Percentiles rank a stretch among this genome's conserved stretches.
These are phyloP conservation scores for Camellia granthamiana DNA, from an alignment of 148 eudicot genomes.

Conservation along the genomic window DNA sequence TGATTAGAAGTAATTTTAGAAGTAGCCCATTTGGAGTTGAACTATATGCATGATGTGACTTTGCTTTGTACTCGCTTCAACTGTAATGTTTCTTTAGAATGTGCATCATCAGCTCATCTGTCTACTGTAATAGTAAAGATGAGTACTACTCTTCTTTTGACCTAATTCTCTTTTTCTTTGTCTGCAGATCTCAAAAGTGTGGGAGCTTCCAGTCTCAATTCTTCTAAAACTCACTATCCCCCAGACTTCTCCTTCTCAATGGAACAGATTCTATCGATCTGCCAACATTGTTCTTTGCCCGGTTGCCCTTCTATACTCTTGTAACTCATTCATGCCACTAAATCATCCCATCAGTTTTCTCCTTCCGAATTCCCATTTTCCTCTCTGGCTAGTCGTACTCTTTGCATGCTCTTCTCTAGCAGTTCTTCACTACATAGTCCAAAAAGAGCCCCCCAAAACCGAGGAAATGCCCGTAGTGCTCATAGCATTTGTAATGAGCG, in stretches of 20 bases:
- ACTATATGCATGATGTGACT: neutral
- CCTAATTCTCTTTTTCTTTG: conserved; percentile 18
- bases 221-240: conserved; percentile 86
- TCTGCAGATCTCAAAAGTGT: conserved; percentile 59
- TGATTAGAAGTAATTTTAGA: neutral
- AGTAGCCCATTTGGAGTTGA: neutral
- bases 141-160: neutral
- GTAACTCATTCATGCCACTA: conserved; percentile 76
- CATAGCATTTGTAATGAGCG: conserved; percentile 81
- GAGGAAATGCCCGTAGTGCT: conserved; percentile 60
- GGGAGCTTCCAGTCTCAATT: conserved; percentile 80
- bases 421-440: conserved; percentile 59
- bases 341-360: conserved; percentile 64
- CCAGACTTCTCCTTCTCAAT: conserved; percentile 60
- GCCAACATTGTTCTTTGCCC: conserved; percentile 91
- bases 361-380: conserved; percentile 55
- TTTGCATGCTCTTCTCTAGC: conserved; percentile 73
- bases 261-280: conserved; percentile 86
- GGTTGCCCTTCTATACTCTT: conserved; percentile 66
- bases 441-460: conserved; percentile 82
- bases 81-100: neutral
- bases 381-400: conserved; percentile 72
- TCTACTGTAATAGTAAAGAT: neutral
- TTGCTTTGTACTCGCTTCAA: neutral
- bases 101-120: neutral